Percentiles rank a stretch among this genome's conserved stretches.
Evolutionary conservation across 768 basidiomycete species (phyloP).

Genomic region (Psilocybe cyanescens): DNA sequence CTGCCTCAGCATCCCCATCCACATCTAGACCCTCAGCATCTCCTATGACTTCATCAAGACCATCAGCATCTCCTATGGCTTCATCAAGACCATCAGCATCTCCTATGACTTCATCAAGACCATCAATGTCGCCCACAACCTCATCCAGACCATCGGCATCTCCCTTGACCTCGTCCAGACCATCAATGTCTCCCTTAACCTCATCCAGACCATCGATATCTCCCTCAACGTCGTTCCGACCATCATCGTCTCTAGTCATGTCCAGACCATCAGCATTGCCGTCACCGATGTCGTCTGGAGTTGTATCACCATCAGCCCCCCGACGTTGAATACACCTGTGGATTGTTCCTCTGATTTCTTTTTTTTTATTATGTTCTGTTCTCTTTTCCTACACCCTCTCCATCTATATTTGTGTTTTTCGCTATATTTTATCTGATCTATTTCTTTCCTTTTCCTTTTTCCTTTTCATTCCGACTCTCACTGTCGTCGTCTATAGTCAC

Average conservation of each 20-base stretch:
- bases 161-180: background rate
- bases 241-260: background rate
- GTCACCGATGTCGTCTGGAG: background rate
- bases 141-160: background rate
- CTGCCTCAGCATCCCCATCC: background rate
- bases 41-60: background rate
- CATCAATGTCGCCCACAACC: background rate
- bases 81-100: background rate
- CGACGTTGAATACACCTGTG: background rate
- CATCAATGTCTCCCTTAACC: background rate
- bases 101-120: background rate
- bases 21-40: background rate
- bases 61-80: background rate
- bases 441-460: background rate
- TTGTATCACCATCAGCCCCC: background rate
- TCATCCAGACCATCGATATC: background rate
- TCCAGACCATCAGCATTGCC: background rate
- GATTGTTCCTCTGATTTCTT: background rate
- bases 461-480: background rate
- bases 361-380: background rate
- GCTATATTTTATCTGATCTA: background rate
- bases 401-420: background rate
- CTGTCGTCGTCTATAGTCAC: background rate
- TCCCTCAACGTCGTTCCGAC: background rate
- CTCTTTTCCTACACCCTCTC: background rate